phyloP scores from a whole-genome alignment of 2,329 filamentous ascomycete genomes.

The Apiospora aurea region DNA sequence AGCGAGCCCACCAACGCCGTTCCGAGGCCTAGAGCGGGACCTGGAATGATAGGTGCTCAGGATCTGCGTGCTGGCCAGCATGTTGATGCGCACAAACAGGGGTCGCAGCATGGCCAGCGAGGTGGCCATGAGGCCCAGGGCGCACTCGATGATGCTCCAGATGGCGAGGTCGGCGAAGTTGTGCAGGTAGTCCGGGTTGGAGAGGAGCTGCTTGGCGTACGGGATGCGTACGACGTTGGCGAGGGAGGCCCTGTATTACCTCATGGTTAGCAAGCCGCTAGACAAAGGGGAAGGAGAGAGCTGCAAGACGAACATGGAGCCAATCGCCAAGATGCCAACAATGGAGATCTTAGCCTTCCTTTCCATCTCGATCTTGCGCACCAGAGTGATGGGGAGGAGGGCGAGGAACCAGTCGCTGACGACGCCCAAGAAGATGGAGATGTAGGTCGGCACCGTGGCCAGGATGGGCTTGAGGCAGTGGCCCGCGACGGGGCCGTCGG shows the following conservation, averaged over 20 bases:
- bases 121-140: conserved; percentile 24
- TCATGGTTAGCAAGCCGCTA: not conserved
- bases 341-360: conserved; percentile 26
- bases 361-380: conserved; percentile 29
- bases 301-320: conserved; percentile 24
- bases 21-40: not conserved
- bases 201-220: conserved; percentile 26
- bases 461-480: conserved; percentile 19
- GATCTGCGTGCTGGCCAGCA: not conserved
- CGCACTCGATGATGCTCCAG: conserved; percentile 27
- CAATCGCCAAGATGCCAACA: conserved; percentile 25
- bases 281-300: not conserved
- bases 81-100: conserved; percentile 21
- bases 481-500: conserved; percentile 19
- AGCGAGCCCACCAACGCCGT: not conserved
- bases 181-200: conserved; percentile 27
- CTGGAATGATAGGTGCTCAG: not conserved
- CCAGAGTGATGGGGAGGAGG: conserved; percentile 25
- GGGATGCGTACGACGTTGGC: conserved; percentile 28
- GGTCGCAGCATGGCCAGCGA: conserved; percentile 26
- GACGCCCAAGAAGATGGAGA: conserved; percentile 26
- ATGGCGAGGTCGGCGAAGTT: conserved; percentile 27
- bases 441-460: conserved; percentile 28
- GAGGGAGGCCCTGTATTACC: conserved; percentile 24
- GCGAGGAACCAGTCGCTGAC: conserved; percentile 27